A percentile compares a stretch with the other conserved stretches of the same genome.
Evolutionary conservation across 306 rosid genomes (phyloP).

Genomic region (Cotoneaster glaucophyllus): DNA sequence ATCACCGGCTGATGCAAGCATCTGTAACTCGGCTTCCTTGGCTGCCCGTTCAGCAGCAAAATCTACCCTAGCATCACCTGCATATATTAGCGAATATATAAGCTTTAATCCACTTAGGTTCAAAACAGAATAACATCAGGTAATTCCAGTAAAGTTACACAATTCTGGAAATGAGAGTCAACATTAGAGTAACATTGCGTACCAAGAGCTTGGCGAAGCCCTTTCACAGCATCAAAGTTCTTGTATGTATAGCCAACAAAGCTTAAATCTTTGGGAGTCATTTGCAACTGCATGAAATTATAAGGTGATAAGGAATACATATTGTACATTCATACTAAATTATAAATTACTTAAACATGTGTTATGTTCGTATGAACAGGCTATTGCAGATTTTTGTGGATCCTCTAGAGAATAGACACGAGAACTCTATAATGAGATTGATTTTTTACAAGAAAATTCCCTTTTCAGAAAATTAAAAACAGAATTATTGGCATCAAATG

Average conservation of each 20-base stretch:
- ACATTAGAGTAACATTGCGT: conserved; percentile 26
- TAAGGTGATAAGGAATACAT: conserved; percentile 9
- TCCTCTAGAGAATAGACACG: neutral
- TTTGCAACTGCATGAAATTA: conserved; percentile 62
- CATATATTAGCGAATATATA: conserved; percentile 19
- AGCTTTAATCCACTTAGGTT: conserved; percentile 14
- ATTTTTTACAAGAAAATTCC: neutral
- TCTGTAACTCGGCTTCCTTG: conserved; percentile 60
- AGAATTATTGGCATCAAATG: neutral
- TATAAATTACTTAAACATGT: neutral
- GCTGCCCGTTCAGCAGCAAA: conserved; percentile 54
- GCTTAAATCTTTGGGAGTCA: conserved; percentile 90
- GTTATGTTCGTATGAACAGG: neutral
- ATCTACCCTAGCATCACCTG: conserved; percentile 75
- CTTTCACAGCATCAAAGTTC: conserved; percentile 96
- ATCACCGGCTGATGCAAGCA: conserved; percentile 75
- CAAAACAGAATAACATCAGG: neutral
- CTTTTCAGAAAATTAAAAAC: neutral
- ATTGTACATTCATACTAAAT: conserved; percentile 13
- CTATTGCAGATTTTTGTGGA: neutral
- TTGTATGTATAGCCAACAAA: conserved; percentile 97
- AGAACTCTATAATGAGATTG: neutral
- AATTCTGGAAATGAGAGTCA: conserved; percentile 7
- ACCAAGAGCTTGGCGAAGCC: conserved; percentile 76
- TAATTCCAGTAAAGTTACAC: neutral